These are phyloP conservation scores for Penstemon davidsonii DNA, from an alignment of 257 asterid species.

Conservation along the genomic window DNA sequence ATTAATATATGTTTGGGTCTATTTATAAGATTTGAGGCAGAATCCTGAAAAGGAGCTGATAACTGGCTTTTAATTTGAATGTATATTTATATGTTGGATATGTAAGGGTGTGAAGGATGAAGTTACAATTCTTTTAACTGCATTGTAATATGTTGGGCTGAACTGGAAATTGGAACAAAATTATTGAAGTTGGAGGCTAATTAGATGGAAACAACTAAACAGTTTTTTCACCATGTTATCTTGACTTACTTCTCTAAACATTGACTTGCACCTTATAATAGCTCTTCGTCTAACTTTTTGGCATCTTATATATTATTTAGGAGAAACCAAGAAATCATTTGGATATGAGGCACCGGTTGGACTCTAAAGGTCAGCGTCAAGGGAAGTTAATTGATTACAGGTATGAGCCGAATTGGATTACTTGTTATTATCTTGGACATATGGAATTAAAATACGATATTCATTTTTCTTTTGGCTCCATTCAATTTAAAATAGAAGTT, in stretches of 20 bases:
- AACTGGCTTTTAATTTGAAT: neutral
- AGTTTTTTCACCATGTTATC: neutral
- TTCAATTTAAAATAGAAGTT: neutral
- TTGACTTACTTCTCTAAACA: neutral
- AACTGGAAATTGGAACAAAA: neutral
- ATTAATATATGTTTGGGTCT: neutral
- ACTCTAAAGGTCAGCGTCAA: slow-evolving; percentile 96
- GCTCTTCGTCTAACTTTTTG: slow-evolving; percentile 7
- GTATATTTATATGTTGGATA: neutral
- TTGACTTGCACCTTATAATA: slow-evolving; percentile 3
- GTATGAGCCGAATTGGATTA: slow-evolving; percentile 38
- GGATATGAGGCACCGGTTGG: slow-evolving; percentile 95
- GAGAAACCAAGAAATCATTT: slow-evolving; percentile 96
- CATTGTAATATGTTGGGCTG: neutral
- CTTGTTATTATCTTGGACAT: slow-evolving; percentile 13
- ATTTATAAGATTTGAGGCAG: neutral
- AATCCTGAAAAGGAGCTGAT: slow-evolving; percentile 1
- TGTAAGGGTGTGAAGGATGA: slow-evolving; percentile 9
- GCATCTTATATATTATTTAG: slow-evolving; percentile 37
- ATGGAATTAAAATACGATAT: neutral
- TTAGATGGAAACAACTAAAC: slow-evolving; percentile 1
- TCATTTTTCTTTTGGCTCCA: neutral
- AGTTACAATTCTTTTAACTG: slow-evolving; percentile 4
- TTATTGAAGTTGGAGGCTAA: slow-evolving; percentile 10
- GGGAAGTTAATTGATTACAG: slow-evolving; percentile 97